Evolutionary conservation across 805 yeast genomes (phyloP).

Genomic region (Candida arabinofermentans): DNA sequence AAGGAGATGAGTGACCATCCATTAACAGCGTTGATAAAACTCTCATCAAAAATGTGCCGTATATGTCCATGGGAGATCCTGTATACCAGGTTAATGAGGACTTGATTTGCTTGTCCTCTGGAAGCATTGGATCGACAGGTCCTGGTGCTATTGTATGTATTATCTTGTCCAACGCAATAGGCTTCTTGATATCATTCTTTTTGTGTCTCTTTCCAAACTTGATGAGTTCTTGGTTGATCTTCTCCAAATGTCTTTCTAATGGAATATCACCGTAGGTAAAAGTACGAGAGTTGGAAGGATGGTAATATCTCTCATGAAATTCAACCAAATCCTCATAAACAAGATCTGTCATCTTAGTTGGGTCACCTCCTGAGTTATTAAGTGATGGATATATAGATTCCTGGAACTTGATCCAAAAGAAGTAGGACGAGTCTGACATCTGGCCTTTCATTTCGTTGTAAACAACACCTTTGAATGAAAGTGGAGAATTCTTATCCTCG

Average conservation of each 20-base stretch:
- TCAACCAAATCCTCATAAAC: conserved; percentile 70
- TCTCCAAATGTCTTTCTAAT: conserved; percentile 53
- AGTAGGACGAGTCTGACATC: conserved; percentile 81
- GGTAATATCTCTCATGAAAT: conserved; percentile 75
- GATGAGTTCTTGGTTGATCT: conserved; percentile 47
- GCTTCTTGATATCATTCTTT: conserved; percentile 35
- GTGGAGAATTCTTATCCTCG: conserved; percentile 53
- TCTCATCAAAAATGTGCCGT: conserved; percentile 69
- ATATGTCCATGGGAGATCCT: conserved; percentile 66
- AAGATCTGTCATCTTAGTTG: conserved; percentile 69
- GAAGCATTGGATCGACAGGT: conserved; percentile 77
- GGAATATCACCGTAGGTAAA: conserved; percentile 85
- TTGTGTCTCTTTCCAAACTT: conserved; percentile 48
- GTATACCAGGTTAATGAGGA: conserved; percentile 85
- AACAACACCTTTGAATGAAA: conserved; percentile 90
- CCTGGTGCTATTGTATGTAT: conserved; percentile 48
- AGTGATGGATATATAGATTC: conserved; percentile 80
- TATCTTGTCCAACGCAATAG: conserved; percentile 39
- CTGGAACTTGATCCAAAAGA: conserved; percentile 79
- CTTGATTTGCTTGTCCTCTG: conserved; percentile 65
- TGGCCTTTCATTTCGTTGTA: conserved; percentile 99
- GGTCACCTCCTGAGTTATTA: conserved; percentile 94
- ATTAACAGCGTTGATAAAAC: conserved; percentile 65
- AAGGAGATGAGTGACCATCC: conserved; percentile 90
- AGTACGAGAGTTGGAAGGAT: conserved; percentile 84